Evolutionary conservation across 2,329 filamentous ascomycete species (phyloP).

Genomic region (Ophiostoma pallidulum): DNA sequence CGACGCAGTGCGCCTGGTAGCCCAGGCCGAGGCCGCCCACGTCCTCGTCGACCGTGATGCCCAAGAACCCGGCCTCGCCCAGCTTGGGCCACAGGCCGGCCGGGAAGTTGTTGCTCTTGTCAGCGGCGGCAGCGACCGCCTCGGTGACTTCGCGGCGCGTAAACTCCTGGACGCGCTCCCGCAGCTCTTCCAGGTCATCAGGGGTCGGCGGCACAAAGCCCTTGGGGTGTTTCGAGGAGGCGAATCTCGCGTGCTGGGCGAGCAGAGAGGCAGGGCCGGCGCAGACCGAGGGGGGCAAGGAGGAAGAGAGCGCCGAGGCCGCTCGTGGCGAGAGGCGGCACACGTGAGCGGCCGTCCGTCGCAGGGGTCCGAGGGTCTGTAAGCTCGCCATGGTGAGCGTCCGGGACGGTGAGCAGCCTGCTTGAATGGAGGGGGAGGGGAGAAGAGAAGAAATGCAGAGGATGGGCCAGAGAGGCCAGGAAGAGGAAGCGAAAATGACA

Average conservation of each 20-base stretch:
- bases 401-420: not conserved
- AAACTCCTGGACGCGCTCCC: constrained; percentile 82
- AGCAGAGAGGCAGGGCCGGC: not conserved
- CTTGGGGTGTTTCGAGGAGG: constrained; percentile 53
- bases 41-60: constrained; percentile 86
- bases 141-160: constrained; percentile 78
- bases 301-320: no score
- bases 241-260: constrained; percentile 25
- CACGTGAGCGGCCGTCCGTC: constrained; percentile 16
- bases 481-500: not conserved
- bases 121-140: constrained; percentile 72
- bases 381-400: constrained; percentile 31
- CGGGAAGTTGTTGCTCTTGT: constrained; percentile 80
- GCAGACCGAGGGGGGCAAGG: not conserved
- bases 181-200: constrained; percentile 68
- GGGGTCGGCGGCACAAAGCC: constrained; percentile 60
- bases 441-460: not conserved
- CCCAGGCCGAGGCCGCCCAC: constrained; percentile 86
- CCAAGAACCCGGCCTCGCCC: constrained; percentile 82
- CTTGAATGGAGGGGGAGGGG: no score
- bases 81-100: constrained; percentile 88
- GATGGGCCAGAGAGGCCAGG: not conserved
- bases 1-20: constrained; percentile 91
- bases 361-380: constrained; percentile 25
- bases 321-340: not conserved